Conservation (phyloP, 2,329 filamentous ascomycete species). For the Microascus cirrosus region DNA sequence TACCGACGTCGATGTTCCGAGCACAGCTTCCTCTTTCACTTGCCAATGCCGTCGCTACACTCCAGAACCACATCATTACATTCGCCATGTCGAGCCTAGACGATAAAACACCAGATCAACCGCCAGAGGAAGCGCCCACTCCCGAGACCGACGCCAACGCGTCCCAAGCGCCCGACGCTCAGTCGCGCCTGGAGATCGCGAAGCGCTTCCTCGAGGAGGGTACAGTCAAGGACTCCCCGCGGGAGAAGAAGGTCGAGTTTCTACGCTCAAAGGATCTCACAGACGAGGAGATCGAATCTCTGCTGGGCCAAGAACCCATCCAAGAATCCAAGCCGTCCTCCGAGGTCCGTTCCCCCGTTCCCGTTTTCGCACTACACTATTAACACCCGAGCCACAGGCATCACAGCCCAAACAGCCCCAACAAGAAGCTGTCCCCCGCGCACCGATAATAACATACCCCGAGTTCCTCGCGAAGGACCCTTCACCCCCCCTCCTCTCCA, state of each 20-base stretch:
- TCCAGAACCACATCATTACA: background rate
- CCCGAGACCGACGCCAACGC: slow-evolving; percentile 1
- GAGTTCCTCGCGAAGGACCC: slow-evolving; percentile 52
- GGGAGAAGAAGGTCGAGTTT: slow-evolving; percentile 66
- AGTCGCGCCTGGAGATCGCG: slow-evolving; percentile 47
- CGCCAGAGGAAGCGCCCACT: background rate
- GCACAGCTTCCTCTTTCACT: background rate
- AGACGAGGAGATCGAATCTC: slow-evolving; percentile 53
- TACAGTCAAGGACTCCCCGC: slow-evolving; percentile 54
- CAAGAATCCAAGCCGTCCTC: slow-evolving; percentile 8
- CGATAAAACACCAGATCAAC: background rate
- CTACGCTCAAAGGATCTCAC: slow-evolving; percentile 65
- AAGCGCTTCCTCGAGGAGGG: slow-evolving; percentile 66
- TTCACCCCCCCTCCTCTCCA: slow-evolving; percentile 51
- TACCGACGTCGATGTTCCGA: background rate
- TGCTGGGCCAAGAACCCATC: slow-evolving; percentile 33
- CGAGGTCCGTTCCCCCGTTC: background rate
- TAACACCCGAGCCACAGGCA: background rate
- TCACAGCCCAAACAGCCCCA: slow-evolving; percentile 5
- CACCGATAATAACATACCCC: slow-evolving; percentile 58
- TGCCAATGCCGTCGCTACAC: background rate
- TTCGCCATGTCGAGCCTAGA: slow-evolving; percentile 1
- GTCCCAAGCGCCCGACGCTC: slow-evolving; percentile 9
- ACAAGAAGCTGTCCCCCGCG: slow-evolving; percentile 18
- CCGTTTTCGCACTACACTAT: background rate